These are phyloP conservation scores for Bimuria novae-zelandiae DNA, from an alignment of 2,329 filamentous ascomycete species.

Conservation along the genomic window DNA sequence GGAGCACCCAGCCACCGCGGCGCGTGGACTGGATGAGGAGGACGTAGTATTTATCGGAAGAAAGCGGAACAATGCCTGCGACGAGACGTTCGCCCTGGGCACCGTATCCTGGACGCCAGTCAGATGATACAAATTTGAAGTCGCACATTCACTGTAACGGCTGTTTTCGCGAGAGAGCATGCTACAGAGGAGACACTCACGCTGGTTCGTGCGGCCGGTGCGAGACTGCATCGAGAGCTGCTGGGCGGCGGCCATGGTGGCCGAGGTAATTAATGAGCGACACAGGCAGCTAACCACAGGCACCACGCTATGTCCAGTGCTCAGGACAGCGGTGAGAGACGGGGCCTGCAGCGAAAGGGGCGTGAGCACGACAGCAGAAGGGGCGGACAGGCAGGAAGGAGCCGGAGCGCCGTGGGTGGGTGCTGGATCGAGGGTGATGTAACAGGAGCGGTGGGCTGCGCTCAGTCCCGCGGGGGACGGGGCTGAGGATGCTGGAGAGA, in stretches of 20 bases:
- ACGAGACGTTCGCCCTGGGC: conserved; percentile 91
- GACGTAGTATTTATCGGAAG: conserved; percentile 82
- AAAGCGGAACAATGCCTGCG: conserved; percentile 90
- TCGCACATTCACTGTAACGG: too few relatives aligned
- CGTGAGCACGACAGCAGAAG: conserved; percentile 12
- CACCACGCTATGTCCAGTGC: conserved; percentile 21
- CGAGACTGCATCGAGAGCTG: conserved; percentile 65
- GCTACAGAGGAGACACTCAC: conserved; percentile 65
- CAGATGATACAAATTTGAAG: too few relatives aligned
- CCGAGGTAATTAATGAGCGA: conserved; percentile 9
- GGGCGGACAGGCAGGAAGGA: background rate
- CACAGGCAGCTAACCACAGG: conserved; percentile 14
- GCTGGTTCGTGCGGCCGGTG: conserved; percentile 77
- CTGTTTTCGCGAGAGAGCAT: too few relatives aligned
- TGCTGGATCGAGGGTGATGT: background rate
- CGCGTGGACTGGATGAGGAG: conserved; percentile 92
- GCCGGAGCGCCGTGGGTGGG: background rate
- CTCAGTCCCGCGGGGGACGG: conserved; percentile 57
- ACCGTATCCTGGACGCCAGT: conserved; percentile 75
- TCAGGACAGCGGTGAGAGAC: background rate
- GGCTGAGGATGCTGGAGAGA: conserved; percentile 52
- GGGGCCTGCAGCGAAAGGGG: conserved; percentile 1
- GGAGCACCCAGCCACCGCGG: conserved; percentile 92
- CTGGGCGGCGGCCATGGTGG: conserved; percentile 51
- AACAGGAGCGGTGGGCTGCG: conserved; percentile 24